Percentiles rank a stretch among this genome's conserved stretches.
Conservation (phyloP, 495 filamentous ascomycete genomes). For the Aspergillus mulundensis region DNA sequence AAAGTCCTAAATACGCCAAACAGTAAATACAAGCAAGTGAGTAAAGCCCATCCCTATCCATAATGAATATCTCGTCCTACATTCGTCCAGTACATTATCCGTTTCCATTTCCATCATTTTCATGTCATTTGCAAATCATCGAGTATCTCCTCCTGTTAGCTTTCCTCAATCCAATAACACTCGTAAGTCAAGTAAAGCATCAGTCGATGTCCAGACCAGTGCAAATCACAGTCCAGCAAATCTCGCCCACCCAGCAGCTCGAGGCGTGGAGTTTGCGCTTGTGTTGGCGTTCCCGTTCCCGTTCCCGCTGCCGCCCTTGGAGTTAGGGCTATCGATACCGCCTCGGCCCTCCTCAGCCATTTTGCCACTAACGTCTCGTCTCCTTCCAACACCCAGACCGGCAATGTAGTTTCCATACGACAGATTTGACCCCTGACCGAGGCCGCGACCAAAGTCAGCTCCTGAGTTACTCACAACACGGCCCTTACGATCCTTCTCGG, state of each 20-base stretch:
- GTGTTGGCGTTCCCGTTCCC: slow-evolving; percentile 8
- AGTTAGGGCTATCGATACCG: slow-evolving; percentile 21
- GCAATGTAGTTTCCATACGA: slow-evolving; percentile 58
- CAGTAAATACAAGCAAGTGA: slow-evolving; percentile 3
- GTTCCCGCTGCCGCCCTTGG: neutral
- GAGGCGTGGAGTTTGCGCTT: slow-evolving; percentile 13
- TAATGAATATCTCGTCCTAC: neutral
- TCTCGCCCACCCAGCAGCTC: slow-evolving; percentile 46
- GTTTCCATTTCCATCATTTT: neutral
- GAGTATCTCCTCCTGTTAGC: neutral
- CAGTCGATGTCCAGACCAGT: neutral
- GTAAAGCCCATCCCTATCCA: slow-evolving; percentile 8
- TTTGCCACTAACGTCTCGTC: slow-evolving; percentile 77
- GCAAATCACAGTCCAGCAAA: slow-evolving; percentile 40
- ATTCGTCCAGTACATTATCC: neutral
- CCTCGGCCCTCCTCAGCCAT: slow-evolving; percentile 78
- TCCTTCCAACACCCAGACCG: slow-evolving; percentile 41
- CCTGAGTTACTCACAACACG: slow-evolving; percentile 53
- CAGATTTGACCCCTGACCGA: slow-evolving; percentile 28
- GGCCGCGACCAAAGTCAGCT: slow-evolving; percentile 43
- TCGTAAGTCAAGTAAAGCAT: too few relatives aligned
- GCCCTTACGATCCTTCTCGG: slow-evolving; percentile 42
- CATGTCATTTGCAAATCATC: neutral
- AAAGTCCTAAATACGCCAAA: slow-evolving; percentile 12
- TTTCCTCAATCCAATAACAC: neutral